Conservation (phyloP, 306 rosid species). For the Rosa lucieae region DNA sequence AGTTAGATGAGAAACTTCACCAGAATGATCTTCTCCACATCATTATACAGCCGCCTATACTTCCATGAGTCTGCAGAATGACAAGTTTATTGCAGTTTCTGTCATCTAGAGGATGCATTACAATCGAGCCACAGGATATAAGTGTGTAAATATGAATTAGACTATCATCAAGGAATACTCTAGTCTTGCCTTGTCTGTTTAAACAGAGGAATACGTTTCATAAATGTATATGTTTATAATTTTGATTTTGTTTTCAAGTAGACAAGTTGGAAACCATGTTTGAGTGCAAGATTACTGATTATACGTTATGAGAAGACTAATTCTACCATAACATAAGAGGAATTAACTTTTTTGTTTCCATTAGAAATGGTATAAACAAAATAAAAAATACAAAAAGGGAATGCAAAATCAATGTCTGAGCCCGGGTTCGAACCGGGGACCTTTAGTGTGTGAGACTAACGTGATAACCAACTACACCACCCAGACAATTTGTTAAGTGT, state of each 20-base stretch:
- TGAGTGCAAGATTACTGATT: background rate
- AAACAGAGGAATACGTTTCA: background rate
- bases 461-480: conserved; percentile 88
- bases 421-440: conserved; percentile 78
- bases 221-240: background rate
- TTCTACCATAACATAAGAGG: no score
- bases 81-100: background rate
- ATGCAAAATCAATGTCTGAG: conserved; percentile 40
- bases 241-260: background rate
- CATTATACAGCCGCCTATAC: background rate
- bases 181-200: background rate
- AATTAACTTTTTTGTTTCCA: background rate
- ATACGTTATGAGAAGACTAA: background rate
- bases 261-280: background rate
- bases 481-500: conserved; percentile 19
- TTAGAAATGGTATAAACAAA: background rate
- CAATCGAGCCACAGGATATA: background rate
- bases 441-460: conserved; percentile 40
- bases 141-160: conserved; percentile 15
- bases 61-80: background rate
- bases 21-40: background rate
- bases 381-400: no score
- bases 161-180: background rate
- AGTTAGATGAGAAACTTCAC: conserved; percentile 20
- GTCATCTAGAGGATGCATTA: background rate